Base-by-base conservation (phyloP, 75 land plant species). In the Cryptomeria japonica region DNA sequence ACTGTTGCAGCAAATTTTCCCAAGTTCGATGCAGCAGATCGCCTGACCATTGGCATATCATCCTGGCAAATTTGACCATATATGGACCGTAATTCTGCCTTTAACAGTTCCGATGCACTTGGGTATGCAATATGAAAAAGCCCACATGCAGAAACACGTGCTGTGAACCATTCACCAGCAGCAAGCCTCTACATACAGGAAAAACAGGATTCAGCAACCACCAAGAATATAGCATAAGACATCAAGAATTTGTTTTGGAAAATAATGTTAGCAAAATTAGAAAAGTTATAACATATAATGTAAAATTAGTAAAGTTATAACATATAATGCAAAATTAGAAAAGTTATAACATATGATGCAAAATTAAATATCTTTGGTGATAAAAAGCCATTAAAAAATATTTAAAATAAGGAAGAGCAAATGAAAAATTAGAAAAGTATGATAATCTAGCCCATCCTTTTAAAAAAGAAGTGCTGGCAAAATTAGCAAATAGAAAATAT, bases 11-110 rank as follows among this genome's bases (percentile, higher is more conserved):
- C 97, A 96, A 97, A 97, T 89, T 97, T 97, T 49, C 97, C 99
- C 76, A 97, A 87, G 76, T 97, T 95, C n/a, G 95, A 87, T 41
- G 97, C 99, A 87, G 99, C 99, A 70, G 99, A 94, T 87, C 99
- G 91, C 86, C 99, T 91, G 34, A 97, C 99, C 98, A 96, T 96
- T 34, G 99, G 99, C 99, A 97, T 95, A 87, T 97, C 99, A 94
- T 97, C 99, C 91, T 95, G 96, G 87, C 97, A 96, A 85, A 97
- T 89, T 84, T 95, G 97, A 44, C 90, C 90, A 89, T 97, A 97
- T 31, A 95, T 92, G 44, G 96, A 86, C 39, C 99, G 86, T 61
- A 97, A 84, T 84, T 97, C 99, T 14, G 95, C 89, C 78, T 96
- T 97, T 34, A 95, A 75, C 47, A 88, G 75, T 46, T 97, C 97